Percentiles rank a stretch among this genome's conserved stretches.
Evolutionary conservation across 805 yeast species (phyloP).

Genomic region (Candida stauntonica): DNA sequence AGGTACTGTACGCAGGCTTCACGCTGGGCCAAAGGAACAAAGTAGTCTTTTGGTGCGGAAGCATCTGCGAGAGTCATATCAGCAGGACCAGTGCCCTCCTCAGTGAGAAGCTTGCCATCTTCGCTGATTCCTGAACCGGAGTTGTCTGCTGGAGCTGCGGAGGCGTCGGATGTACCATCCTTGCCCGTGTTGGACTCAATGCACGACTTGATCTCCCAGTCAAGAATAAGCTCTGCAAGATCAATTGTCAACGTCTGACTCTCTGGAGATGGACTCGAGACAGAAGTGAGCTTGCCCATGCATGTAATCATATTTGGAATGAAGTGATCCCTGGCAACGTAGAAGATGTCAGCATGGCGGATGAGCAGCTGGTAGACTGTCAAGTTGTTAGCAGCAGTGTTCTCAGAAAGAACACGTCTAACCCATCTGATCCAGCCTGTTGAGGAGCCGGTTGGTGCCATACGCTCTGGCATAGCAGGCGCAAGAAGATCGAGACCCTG

Average conservation of each 20-base stretch:
- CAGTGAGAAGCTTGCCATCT: conserved; percentile 19
- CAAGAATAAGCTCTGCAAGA: conserved; percentile 75
- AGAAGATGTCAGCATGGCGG: conserved; percentile 80
- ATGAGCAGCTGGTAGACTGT: conserved; percentile 87
- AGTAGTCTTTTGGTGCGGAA: conserved; percentile 45
- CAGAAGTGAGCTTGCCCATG: conserved; percentile 82
- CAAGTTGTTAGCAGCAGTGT: conserved; percentile 79
- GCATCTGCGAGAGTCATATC: conserved; percentile 32
- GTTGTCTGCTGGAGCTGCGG: no score
- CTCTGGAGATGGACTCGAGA: conserved; percentile 73
- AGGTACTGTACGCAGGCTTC: conserved; percentile 89
- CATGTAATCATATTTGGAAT: conserved; percentile 85
- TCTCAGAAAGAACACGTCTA: conserved; percentile 85
- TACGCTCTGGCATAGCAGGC: conserved; percentile 73
- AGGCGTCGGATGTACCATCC: no score
- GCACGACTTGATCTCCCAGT: conserved; percentile 70
- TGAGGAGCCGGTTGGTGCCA: conserved; percentile 45
- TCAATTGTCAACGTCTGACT: conserved; percentile 86
- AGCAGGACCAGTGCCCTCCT: conserved; percentile 15
- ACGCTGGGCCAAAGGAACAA: conserved; percentile 70
- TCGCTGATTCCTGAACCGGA: conserved; percentile 31
- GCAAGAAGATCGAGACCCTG: conserved; percentile 87
- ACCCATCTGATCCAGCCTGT: conserved; percentile 90
- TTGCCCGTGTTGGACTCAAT: conserved; percentile 19
- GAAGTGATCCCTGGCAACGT: conserved; percentile 81